Percentiles rank a stretch among this genome's conserved stretches.
Evolutionary conservation across 2,329 filamentous ascomycete species (phyloP).

Genomic region (Aspergillus proliferans): DNA sequence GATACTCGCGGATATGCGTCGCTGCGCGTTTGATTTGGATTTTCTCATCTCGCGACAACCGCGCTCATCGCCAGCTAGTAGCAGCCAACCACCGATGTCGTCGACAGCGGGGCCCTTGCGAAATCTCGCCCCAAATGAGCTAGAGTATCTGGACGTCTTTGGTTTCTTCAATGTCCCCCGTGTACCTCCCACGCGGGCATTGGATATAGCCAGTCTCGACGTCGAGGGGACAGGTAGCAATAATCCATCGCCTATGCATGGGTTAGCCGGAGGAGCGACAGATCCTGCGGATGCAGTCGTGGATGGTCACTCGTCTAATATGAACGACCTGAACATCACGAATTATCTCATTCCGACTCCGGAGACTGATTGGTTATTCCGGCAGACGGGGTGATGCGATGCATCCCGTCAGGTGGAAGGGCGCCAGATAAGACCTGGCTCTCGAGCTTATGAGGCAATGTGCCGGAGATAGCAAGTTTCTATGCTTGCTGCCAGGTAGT

Average conservation of each 20-base stretch:
- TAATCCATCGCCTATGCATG: conserved; percentile 34
- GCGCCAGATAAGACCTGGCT: too few species aligned
- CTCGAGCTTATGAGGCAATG: too few species aligned
- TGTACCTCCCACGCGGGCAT: conserved; percentile 44
- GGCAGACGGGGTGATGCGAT: conserved; percentile 12
- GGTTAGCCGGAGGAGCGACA: conserved; percentile 16
- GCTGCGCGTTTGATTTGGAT: conserved; percentile 84
- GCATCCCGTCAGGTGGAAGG: not conserved
- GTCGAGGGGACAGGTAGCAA: conserved; percentile 17
- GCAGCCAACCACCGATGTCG: conserved; percentile 22
- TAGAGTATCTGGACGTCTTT: conserved; percentile 89
- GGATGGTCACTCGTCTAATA: conserved; percentile 15
- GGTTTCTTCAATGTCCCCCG: conserved; percentile 91
- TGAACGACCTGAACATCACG: conserved; percentile 41
- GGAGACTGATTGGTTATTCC: conserved; percentile 42
- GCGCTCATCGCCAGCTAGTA: conserved; percentile 33
- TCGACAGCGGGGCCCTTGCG: conserved; percentile 46
- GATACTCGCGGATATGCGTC: conserved; percentile 84
- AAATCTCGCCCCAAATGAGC: conserved; percentile 68
- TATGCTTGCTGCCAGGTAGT: too few species aligned
- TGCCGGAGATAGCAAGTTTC: too few species aligned
- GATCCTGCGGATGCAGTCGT: conserved; percentile 12
- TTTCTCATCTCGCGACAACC: conserved; percentile 83
- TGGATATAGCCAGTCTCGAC: conserved; percentile 21
- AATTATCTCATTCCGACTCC: conserved; percentile 43